Percentiles rank a stretch among this genome's conserved stretches.
Conservation (phyloP, 1,139 yeast genomes). For the Kodamaea anthophila region DNA sequence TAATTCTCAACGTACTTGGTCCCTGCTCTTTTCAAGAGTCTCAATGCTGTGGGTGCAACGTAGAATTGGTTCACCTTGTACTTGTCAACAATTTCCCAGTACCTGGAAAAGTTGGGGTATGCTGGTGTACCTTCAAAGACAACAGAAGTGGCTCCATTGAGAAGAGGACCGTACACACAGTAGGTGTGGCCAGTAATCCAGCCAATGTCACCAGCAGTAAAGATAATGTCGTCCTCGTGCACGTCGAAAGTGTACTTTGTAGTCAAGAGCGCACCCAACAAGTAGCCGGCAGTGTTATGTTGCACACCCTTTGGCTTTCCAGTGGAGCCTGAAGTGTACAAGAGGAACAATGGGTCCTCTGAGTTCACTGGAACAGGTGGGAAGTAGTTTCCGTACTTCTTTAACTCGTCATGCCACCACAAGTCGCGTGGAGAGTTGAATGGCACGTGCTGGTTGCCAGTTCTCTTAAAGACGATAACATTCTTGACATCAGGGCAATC, state of each 20-base stretch:
- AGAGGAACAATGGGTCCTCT: constrained; percentile 59
- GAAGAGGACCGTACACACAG: constrained; percentile 74
- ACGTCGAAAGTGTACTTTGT: constrained; percentile 74
- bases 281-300: constrained; percentile 76
- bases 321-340: constrained; percentile 65
- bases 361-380: constrained; percentile 57
- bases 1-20: constrained; percentile 56
- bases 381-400: constrained; percentile 57
- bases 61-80: constrained; percentile 78
- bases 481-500: constrained; percentile 62
- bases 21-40: constrained; percentile 81
- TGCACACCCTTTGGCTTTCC: constrained; percentile 68
- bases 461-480: constrained; percentile 68
- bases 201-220: constrained; percentile 86
- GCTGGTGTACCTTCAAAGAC: constrained; percentile 88
- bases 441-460: constrained; percentile 63
- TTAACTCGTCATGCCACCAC: constrained; percentile 77
- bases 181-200: constrained; percentile 89
- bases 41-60: constrained; percentile 85
- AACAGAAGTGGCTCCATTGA: constrained; percentile 74
- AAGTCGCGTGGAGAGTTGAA: constrained; percentile 58
- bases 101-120: constrained; percentile 71
- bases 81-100: constrained; percentile 77
- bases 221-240: constrained; percentile 63
- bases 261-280: constrained; percentile 63